Conservation (phyloP, 441 rosid species). For the Arabidopsis hybrid region DNA sequence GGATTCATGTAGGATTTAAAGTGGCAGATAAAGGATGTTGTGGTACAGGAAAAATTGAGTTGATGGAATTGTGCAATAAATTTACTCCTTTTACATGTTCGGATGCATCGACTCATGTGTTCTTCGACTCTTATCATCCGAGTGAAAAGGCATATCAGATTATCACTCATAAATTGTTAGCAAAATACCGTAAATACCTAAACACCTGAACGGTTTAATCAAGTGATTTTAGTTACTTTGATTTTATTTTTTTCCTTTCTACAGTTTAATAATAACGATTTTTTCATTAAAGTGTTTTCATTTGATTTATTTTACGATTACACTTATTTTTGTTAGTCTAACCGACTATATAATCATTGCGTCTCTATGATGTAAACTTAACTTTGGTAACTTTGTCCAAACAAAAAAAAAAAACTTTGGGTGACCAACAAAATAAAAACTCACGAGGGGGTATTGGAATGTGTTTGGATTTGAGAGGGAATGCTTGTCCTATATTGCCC, state of each 20-base stretch:
- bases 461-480: not conserved
- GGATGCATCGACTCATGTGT: constrained; percentile 55
- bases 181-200: constrained; percentile 29
- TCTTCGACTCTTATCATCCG: constrained; percentile 78
- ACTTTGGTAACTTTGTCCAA: too few relatives aligned
- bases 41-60: constrained; percentile 61
- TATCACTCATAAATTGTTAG: constrained; percentile 21
- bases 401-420: not conserved
- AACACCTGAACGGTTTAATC: constrained; percentile 14
- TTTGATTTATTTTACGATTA: constrained; percentile 1
- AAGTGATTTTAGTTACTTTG: not conserved
- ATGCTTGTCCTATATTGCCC: constrained; percentile 2
- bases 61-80: constrained; percentile 53
- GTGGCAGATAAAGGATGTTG: constrained; percentile 65
- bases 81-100: constrained; percentile 47
- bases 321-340: not conserved
- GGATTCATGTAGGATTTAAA: constrained; percentile 54
- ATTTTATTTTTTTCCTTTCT: not conserved
- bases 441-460: constrained; percentile 5
- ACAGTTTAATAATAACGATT: not conserved
- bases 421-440: not conserved
- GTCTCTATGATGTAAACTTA: not conserved
- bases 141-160: constrained; percentile 57
- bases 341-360: constrained; percentile 4
- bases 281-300: not conserved